Evolutionary conservation across 768 basidiomycete genomes (phyloP).

Genomic region (Kwoniella europaea): DNA sequence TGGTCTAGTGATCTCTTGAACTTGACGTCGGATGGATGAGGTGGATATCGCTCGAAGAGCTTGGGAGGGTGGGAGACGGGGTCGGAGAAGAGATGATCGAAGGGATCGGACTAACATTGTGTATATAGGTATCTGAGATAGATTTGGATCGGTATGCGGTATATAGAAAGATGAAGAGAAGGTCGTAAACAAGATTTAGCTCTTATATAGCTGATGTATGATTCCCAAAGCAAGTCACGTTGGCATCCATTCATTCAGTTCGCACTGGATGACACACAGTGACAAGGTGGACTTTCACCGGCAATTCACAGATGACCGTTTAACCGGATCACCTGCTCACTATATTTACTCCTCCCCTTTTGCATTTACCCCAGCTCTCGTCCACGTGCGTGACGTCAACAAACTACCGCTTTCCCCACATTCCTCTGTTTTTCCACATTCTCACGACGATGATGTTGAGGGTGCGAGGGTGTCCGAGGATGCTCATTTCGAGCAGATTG

Average conservation of each 20-base stretch:
- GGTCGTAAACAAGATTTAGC: neutral
- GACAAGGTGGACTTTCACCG: conserved; percentile 6
- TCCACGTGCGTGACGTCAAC: conserved; percentile 27
- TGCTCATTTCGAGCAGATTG: too few relatives aligned
- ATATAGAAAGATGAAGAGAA: neutral
- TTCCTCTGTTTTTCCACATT: conserved; percentile 8
- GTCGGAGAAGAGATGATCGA: conserved; percentile 8
- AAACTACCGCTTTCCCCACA: conserved; percentile 6
- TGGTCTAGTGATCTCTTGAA: conserved; percentile 44
- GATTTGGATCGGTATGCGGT: neutral
- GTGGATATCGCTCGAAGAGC: conserved; percentile 26
- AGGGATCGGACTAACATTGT: conserved; percentile 4
- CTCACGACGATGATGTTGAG: conserved; percentile 3
- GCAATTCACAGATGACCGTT: neutral
- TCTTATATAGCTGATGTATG: neutral
- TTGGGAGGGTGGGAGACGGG: neutral
- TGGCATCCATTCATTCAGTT: neutral
- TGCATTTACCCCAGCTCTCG: conserved; percentile 2
- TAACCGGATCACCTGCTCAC: neutral
- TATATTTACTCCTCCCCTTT: neutral
- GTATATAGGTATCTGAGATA: neutral
- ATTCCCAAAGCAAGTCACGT: neutral
- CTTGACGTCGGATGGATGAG: neutral
- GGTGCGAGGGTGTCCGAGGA: conserved; percentile 4
- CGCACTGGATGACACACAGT: conserved; percentile 1